Evolutionary conservation across 2,329 filamentous ascomycete species (phyloP).

Genomic region (Tolypocladium pustulatum): DNA sequence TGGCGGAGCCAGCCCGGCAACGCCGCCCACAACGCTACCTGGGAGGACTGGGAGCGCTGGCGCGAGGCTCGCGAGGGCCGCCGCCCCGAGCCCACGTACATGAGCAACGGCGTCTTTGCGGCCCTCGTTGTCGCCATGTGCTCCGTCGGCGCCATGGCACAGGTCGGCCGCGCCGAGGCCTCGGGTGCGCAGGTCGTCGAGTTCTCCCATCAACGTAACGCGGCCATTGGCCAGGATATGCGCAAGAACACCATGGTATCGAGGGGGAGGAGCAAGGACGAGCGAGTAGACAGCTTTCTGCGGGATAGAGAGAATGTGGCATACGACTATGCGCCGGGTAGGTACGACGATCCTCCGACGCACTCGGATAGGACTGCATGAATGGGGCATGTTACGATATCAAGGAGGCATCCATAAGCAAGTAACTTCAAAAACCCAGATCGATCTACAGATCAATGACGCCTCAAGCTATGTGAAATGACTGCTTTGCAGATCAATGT

Average conservation of each 20-base stretch:
- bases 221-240: constrained; percentile 52
- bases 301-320: constrained; percentile 51
- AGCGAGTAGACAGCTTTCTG: constrained; percentile 68
- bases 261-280: constrained; percentile 44
- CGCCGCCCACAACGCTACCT: constrained; percentile 68
- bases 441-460: too few species aligned
- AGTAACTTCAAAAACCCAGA: too few species aligned
- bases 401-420: too few species aligned
- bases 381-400: not conserved
- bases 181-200: constrained; percentile 54
- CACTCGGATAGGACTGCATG: constrained; percentile 3
- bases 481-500: not conserved
- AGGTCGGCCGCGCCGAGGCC: constrained; percentile 58
- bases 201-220: constrained; percentile 53
- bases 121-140: constrained; percentile 58
- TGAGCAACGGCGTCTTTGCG: constrained; percentile 72
- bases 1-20: constrained; percentile 40
- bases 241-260: constrained; percentile 41
- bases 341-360: constrained; percentile 14
- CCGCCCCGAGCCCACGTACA: constrained; percentile 45
- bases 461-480: too few species aligned
- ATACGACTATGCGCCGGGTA: constrained; percentile 20
- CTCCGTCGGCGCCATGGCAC: constrained; percentile 58
- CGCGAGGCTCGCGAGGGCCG: constrained; percentile 41
- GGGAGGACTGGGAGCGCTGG: constrained; percentile 95